Evolutionary conservation across 1,284 basidiomycete genomes (phyloP).

Genomic region (Cryptococcus sp.): DNA sequence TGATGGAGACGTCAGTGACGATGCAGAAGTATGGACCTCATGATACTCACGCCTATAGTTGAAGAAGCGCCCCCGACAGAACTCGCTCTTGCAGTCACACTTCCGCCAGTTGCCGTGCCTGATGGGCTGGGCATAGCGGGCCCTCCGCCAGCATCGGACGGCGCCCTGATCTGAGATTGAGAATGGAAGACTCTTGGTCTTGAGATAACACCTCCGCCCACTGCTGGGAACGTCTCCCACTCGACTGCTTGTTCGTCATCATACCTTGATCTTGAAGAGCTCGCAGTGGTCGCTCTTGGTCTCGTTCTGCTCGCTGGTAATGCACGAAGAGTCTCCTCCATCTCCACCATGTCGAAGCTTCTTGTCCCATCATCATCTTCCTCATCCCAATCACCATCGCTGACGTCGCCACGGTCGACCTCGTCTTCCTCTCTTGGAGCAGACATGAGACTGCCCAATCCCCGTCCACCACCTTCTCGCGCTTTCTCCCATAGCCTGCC

Average conservation of each 20-base stretch:
- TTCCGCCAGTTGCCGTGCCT: slow-evolving; percentile 44
- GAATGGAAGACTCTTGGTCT: slow-evolving; percentile 73
- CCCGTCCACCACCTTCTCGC: slow-evolving; percentile 62
- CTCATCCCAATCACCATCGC: slow-evolving; percentile 32
- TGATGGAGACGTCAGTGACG: neutral
- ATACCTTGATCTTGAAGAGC: slow-evolving; percentile 7
- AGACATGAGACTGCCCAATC: slow-evolving; percentile 48
- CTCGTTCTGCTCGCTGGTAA: slow-evolving; percentile 6
- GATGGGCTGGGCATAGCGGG: slow-evolving; percentile 46
- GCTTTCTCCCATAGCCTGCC: slow-evolving; percentile 61
- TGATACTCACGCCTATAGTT: slow-evolving; percentile 37
- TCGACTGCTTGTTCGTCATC: slow-evolving; percentile 33
- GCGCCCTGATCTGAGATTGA: slow-evolving; percentile 63
- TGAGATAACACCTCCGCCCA: slow-evolving; percentile 73
- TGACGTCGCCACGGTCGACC: slow-evolving; percentile 51
- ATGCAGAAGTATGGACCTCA: neutral
- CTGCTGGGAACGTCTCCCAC: slow-evolving; percentile 64
- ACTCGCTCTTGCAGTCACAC: slow-evolving; percentile 50
- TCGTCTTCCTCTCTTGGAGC: slow-evolving; percentile 63
- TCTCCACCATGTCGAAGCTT: slow-evolving; percentile 33
- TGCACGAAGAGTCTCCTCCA: slow-evolving; percentile 26
- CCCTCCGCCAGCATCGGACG: slow-evolving; percentile 50
- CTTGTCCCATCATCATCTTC: slow-evolving; percentile 29
- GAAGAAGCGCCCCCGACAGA: slow-evolving; percentile 46
- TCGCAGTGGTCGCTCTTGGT: slow-evolving; percentile 4